Percentiles rank a stretch among this genome's conserved stretches.
Evolutionary conservation across 2,329 filamentous ascomycete genomes (phyloP).

Genomic region (Colletotrichum tropicicola): DNA sequence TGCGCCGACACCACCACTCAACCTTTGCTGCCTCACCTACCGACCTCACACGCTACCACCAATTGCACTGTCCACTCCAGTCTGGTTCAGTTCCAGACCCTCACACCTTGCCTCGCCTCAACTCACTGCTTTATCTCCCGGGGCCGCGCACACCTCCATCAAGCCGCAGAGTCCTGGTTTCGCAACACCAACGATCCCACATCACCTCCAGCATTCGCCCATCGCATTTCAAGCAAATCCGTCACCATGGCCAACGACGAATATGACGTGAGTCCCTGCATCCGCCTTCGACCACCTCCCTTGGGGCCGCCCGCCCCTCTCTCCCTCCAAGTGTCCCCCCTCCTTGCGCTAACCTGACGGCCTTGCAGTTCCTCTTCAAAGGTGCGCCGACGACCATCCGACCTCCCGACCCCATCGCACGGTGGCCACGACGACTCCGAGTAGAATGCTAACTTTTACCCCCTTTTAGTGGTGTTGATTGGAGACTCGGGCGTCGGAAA

Average conservation of each 20-base stretch:
- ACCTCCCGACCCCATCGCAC: conserved; percentile 31
- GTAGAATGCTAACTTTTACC: conserved; percentile 39
- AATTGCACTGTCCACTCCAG: conserved; percentile 24
- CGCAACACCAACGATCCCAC: conserved; percentile 36
- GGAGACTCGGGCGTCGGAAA: conserved; percentile 99
- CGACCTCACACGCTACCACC: not conserved
- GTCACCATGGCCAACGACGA: conserved; percentile 97
- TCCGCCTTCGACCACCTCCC: not conserved
- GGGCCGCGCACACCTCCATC: conserved; percentile 30
- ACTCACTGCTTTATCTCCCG: conserved; percentile 30
- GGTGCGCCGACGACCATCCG: conserved; percentile 61
- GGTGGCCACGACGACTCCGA: not conserved
- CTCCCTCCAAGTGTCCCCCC: conserved; percentile 36
- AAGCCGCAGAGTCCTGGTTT: conserved; percentile 20
- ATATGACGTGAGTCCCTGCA: conserved; percentile 84
- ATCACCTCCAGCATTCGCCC: conserved; percentile 32
- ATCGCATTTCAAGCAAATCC: conserved; percentile 36
- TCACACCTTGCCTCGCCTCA: conserved; percentile 29
- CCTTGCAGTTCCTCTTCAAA: conserved; percentile 94
- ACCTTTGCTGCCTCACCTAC: conserved; percentile 13
- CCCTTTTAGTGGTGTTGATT: conserved; percentile 85
- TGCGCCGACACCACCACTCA: conserved; percentile 19
- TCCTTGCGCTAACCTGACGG: conserved; percentile 32
- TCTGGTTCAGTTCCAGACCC: conserved; percentile 30
- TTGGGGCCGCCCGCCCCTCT: conserved; percentile 21